Base-by-base conservation (phyloP, 495 filamentous ascomycete genomes). In the Penicillium turbatum region DNA sequence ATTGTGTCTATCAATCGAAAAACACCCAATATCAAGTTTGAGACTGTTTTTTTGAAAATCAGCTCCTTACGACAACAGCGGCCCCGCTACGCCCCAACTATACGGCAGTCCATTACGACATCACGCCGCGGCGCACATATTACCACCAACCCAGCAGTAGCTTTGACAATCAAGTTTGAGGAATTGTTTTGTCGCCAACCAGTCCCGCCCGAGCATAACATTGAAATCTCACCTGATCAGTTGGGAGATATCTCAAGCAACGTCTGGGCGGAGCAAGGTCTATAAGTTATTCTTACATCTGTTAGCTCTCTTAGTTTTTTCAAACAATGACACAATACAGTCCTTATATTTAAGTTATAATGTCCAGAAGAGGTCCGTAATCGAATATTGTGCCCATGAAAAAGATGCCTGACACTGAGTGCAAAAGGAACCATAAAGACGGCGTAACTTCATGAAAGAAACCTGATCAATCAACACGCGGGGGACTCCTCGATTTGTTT, bases 401-500 rank as follows among this genome's bases (percentile, higher is more conserved):
- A 35, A 13, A 31, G 29, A 10, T 10, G 21, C 15, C 12, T 29
- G 21, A 35, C 9, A 19, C 13, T 32, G 21, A 24, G 49, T 9
- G 16, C n/a, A 24, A 39, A 27, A 16, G 13, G 19, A 29, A 40
- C 15, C 48, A 50, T 41, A 32, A 51, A 43, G 7, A 43, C 9
- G 37, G 29, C 37, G 12, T 41, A 27, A 36, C 17, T 38, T 40
- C 38, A 24, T 51, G 19, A 43, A 6, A 29, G n/a, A 42, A 19
- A 34, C 19, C 15, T 4, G 11, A 19, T 63, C 49, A 71, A 42
- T 70, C 70, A 27, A 73, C 62, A 11, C 70, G 58, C 5, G 70
- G 70, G 38, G 70, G 70, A 55, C 65, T 73, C 37, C 53, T 62
- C 3, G 68, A 67, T 37, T 53, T 61, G 40, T 59, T 62, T 1